Conservation (phyloP, 805 yeast genomes). For the Wickerhamomyces rabaulensis region DNA sequence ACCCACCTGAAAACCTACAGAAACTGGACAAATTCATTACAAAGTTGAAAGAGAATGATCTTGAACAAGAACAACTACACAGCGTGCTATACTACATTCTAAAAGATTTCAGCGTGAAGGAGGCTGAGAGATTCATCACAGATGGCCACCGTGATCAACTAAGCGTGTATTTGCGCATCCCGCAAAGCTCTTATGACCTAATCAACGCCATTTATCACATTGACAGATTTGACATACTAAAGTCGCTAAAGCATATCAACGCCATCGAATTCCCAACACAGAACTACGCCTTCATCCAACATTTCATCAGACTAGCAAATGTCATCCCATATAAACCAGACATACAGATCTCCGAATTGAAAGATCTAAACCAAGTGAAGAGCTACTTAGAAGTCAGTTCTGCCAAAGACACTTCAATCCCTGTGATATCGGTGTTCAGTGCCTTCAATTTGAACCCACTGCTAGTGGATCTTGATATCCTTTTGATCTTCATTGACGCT, state of each 20-base stretch:
- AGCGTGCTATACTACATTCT: conserved; percentile 19
- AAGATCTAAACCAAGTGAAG: conserved; percentile 8
- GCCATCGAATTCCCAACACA: conserved; percentile 4
- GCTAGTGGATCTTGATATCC: conserved; percentile 13
- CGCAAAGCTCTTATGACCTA: conserved; percentile 10
- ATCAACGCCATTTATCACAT: conserved; percentile 20
- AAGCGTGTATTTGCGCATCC: not conserved
- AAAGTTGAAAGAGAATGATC: conserved; percentile 4
- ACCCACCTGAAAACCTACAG: conserved; percentile 21
- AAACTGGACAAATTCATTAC: conserved; percentile 14
- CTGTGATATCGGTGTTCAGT: conserved; percentile 16
- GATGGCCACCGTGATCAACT: conserved; percentile 2
- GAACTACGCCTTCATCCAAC: conserved; percentile 13
- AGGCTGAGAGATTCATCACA: conserved; percentile 15
- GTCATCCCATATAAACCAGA: conserved; percentile 19
- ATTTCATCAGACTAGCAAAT: conserved; percentile 19
- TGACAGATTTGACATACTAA: conserved; percentile 21
- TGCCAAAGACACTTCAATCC: conserved; percentile 15
- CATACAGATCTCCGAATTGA: not conserved
- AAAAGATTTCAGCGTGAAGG: conserved; percentile 18
- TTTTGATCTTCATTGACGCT: conserved; percentile 18
- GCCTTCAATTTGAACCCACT: conserved; percentile 12
- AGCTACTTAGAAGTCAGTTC: conserved; percentile 9
- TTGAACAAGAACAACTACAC: conserved; percentile 8
- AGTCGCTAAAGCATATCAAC: conserved; percentile 11